Evolutionary conservation across 352 stramenopile species (phyloP).

Genomic region (Pythium myriotylum): DNA sequence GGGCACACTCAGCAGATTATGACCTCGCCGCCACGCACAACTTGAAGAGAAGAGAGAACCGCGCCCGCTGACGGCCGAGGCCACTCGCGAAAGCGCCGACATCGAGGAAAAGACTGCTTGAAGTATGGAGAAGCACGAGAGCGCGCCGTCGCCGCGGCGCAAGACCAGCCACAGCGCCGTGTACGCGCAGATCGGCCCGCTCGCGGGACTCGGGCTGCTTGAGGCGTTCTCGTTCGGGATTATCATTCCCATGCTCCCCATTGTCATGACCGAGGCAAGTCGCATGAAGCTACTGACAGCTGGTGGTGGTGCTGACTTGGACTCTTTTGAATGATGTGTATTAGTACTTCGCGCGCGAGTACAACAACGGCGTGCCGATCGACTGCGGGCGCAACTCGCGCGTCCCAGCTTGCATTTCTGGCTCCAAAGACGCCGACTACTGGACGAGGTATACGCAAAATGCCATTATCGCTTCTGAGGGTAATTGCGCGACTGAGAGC

Average conservation of each 20-base stretch:
- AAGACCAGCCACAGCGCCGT: constrained; percentile 15
- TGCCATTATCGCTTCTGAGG: not conserved
- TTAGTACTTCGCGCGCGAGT: constrained; percentile 79
- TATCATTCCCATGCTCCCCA: constrained; percentile 66
- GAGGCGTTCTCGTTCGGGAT: constrained; percentile 63
- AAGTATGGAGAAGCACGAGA: not conserved
- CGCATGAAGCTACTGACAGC: not conserved
- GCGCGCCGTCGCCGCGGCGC: not conserved
- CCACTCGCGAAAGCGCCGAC: not conserved
- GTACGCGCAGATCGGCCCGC: constrained; percentile 38
- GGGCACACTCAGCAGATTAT: no score
- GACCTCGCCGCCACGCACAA: not conserved
- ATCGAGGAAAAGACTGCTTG: constrained; percentile 2
- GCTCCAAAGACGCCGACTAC: constrained; percentile 69
- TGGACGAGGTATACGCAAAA: constrained; percentile 50
- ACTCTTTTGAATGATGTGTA: no score
- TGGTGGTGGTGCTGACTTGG: not conserved
- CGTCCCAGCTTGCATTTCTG: constrained; percentile 54
- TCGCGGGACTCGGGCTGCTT: constrained; percentile 57
- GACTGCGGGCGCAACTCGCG: constrained; percentile 57
- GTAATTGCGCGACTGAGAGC: not conserved
- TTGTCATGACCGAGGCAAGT: constrained; percentile 67
- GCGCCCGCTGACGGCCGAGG: not conserved
- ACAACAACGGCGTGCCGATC: constrained; percentile 46
- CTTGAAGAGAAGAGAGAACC: not conserved